Evolutionary conservation across 2,329 filamentous ascomycete genomes (phyloP).

Genomic region (Trichoderma sp.): DNA sequence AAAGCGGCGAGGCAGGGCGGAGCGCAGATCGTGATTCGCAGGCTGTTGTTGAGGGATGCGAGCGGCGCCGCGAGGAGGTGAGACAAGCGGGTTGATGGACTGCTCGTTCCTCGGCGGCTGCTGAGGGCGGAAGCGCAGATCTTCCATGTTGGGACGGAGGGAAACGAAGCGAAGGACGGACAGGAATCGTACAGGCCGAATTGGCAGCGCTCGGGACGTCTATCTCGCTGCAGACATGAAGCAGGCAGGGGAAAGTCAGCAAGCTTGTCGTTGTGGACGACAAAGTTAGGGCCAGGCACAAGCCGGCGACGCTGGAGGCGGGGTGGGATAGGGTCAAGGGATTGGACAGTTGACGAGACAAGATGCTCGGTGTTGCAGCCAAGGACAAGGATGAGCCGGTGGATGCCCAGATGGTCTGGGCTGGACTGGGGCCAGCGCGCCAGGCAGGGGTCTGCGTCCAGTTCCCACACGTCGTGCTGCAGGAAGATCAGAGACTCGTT

Average conservation of each 20-base stretch:
- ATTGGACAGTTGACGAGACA: constrained; percentile 22
- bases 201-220: constrained; percentile 37
- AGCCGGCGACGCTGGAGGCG: constrained; percentile 35
- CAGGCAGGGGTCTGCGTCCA: constrained; percentile 20
- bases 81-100: constrained; percentile 72
- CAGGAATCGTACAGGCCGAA: constrained; percentile 43
- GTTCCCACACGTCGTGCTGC: constrained; percentile 11
- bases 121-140: constrained; percentile 75
- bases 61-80: constrained; percentile 69
- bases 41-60: constrained; percentile 54
- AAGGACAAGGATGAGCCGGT: constrained; percentile 33
- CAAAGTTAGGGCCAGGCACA: constrained; percentile 28
- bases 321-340: constrained; percentile 28
- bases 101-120: constrained; percentile 76
- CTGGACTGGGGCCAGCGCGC: constrained; percentile 24
- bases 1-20: constrained; percentile 84
- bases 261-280: constrained; percentile 25
- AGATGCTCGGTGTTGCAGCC: constrained; percentile 22
- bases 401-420: constrained; percentile 34
- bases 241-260: constrained; percentile 37
- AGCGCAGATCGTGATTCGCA: constrained; percentile 67
- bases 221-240: constrained; percentile 41
- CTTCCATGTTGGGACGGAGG: constrained; percentile 61
- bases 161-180: constrained; percentile 29
- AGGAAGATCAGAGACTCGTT: constrained; percentile 5